A percentile compares a stretch with the other conserved stretches of the same genome.
Conservation (phyloP, 2,329 filamentous ascomycete species). For the Sordariomycetes sp. region DNA sequence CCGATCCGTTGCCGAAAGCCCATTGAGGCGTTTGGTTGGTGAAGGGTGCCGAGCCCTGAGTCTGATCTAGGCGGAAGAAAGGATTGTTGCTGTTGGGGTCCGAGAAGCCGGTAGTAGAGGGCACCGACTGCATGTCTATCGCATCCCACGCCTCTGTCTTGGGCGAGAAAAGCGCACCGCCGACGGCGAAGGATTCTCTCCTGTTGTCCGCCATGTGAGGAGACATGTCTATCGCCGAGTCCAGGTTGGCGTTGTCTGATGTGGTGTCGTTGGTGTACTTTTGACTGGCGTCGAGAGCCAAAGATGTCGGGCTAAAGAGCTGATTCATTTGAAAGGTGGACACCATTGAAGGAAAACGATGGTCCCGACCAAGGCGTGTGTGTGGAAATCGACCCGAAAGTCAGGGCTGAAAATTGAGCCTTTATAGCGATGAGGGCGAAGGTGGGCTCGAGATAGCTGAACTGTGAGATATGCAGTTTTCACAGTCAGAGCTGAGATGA, state of each 20-base stretch:
- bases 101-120: constrained; percentile 51
- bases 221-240: constrained; percentile 50
- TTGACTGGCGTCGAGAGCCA: constrained; percentile 41
- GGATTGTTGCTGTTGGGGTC: constrained; percentile 45
- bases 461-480: not conserved
- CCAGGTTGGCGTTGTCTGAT: constrained; percentile 43
- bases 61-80: constrained; percentile 48
- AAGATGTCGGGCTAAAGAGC: constrained; percentile 33
- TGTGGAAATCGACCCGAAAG: not conserved
- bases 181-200: constrained; percentile 48
- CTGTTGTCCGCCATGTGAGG: constrained; percentile 49
- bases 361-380: not conserved
- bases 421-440: not conserved
- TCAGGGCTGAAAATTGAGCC: not conserved
- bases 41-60: constrained; percentile 24
- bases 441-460: not conserved
- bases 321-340: constrained; percentile 36
- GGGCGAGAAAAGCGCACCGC: constrained; percentile 45
- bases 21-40: constrained; percentile 34
- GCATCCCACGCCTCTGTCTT: constrained; percentile 52
- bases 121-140: constrained; percentile 50
- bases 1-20: constrained; percentile 52
- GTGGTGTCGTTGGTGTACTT: constrained; percentile 24
- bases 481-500: not conserved
- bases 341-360: constrained; percentile 21